Base-by-base conservation (phyloP, 1,284 basidiomycete genomes). In the Polyporus tsugae region DNA sequence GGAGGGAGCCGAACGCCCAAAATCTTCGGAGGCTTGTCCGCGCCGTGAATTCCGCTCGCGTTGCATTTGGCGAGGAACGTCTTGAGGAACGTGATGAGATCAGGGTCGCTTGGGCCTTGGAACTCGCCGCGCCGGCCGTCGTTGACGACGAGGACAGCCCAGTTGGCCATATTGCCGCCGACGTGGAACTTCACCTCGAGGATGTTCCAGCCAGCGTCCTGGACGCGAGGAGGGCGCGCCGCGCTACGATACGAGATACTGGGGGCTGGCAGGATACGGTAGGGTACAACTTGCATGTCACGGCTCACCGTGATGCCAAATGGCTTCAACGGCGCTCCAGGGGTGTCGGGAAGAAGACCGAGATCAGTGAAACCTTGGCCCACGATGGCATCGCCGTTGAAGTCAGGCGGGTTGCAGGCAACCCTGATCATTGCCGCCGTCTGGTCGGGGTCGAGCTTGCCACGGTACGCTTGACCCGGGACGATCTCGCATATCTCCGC, bases 141-240 rank as follows among this genome's bases (percentile, higher is more conserved):
- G 22, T 81, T 78, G 22, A 93, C 83, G 15, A 88, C 83, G 1
- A 92, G 70, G 6, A 91, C 85, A 78, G 86, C 88, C 89, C 89
- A 91, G 59, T 80, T 82, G 13, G 75, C 60, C 29, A 91, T 82
- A 2, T 65, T 70, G 0, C 82, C 88, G 0, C 86, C 86, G 2
- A 75, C 74, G 38, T 89, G 87, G 75, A 93, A 92, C 74, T 87
- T 87, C 62, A 91, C 88, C 29, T 89, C 82, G 35, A 90, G 75
- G 63, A 93, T 88, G 70, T 93, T 93, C 93, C 93, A 94, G 35
- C 85, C 85, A 0, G 89, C 92, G 49, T 90, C 85, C 35, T 73
- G 80, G 15, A 87, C 82, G 7, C 78, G 82, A 2, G 62, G 60
- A 19, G 79, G 77, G 9, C 73, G 77, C 1, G 42, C 29, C 0